Evolutionary conservation across 805 yeast genomes (phyloP), one percentile per base, ranked within the genome.

Genomic region (Lipomyces japonicus): DNA sequence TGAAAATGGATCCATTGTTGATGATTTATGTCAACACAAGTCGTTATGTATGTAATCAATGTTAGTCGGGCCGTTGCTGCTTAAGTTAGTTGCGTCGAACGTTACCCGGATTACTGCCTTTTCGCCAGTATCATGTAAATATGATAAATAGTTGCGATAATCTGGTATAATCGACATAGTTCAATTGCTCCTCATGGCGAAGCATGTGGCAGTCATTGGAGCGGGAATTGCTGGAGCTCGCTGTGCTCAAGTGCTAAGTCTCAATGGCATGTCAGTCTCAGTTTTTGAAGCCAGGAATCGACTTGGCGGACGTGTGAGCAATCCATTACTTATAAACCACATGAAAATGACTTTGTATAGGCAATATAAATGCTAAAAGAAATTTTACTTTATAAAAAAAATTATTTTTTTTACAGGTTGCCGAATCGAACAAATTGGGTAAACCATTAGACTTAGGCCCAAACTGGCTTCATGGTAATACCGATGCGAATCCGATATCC

Each of bases 221-320:
- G 70, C 66, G 16, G 70, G 70, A 18, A 51, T 57, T 31, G 65
- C 69, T 5, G 70, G 70, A 21, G 53, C 66, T 18, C 44, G 63
- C 38, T 67, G 68, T 28, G 68, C 69, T 2, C 57, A 59, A 14
- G 51, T 57, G 34, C 54, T 66, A 18, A 53, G 56, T 25, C 48
- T 39, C 31, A 42, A 42, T 3, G 61, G 62, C 38, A 32, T 51
- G 19, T 52, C 53, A 34, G 59, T 64, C 26, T 39, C 65, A 2
- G 43, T 66, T 5, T 47, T 60, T 14, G 69, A 66, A 42, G 68
- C 66, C 24, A 53, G 69, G n/a, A 63, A 57, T 41, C 61, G 68
- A 7, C 34, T 61, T 19, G 69, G 69, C 16, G 69, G 69, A 5
- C 44, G 59, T 21, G 61, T 57, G 19, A 14, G 61, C 40, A n/a